phyloP scores from a whole-genome alignment of 768 basidiomycete species.

The Pulveroboletus ravenelii region DNA sequence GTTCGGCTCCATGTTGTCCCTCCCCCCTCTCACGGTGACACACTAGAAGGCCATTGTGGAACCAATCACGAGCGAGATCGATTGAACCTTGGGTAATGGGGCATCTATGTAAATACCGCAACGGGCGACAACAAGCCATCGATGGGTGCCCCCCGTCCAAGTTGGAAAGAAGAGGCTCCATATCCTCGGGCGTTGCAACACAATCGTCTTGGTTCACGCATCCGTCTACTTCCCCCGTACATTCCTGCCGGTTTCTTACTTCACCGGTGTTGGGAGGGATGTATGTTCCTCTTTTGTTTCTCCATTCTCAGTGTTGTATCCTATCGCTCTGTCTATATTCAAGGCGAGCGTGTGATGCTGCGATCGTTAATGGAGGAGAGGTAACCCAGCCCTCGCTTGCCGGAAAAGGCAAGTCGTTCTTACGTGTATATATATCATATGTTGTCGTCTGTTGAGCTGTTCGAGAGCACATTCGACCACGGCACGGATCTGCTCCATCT shows the following conservation, averaged over 20 bases:
- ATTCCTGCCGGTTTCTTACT: background rate
- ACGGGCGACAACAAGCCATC: conserved; percentile 3
- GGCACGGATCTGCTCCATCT: background rate
- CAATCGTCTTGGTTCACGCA: too few relatives aligned
- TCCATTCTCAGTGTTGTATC: too few relatives aligned
- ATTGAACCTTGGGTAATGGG: conserved; percentile 15
- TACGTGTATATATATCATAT: conserved; percentile 3
- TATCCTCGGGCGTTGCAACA: background rate
- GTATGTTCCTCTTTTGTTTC: too few relatives aligned
- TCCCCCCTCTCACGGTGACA: conserved; percentile 12
- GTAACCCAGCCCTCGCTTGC: background rate
- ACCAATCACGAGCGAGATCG: conserved; percentile 1
- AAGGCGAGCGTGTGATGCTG: background rate
- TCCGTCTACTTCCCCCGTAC: background rate
- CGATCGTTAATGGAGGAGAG: background rate
- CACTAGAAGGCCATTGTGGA: too few relatives aligned
- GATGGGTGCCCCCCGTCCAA: background rate
- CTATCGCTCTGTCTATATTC: background rate
- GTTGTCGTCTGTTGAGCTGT: background rate
- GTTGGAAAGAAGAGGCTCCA: conserved; percentile 4
- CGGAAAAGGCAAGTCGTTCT: background rate
- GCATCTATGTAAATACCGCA: background rate
- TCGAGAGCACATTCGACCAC: background rate
- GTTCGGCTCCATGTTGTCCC: conserved; percentile 3
- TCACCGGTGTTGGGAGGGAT: too few relatives aligned